Evolutionary conservation across 441 rosid genomes (phyloP), one percentile per base, ranked within the genome.

Genomic region (Codiaeum variegatum): DNA sequence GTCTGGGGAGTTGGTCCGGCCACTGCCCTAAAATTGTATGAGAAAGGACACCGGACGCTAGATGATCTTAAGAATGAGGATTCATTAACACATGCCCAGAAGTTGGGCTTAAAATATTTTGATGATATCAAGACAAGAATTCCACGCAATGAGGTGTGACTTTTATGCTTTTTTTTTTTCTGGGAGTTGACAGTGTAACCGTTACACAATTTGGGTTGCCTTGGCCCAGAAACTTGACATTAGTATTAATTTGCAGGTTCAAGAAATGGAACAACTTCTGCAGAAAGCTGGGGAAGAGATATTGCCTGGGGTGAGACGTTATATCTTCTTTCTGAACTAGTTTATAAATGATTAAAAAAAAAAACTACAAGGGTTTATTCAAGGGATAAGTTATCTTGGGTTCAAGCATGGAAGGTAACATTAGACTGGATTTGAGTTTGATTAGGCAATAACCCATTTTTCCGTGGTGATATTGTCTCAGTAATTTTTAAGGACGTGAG

Each of bases 1-100:
- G 91, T 94, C 67, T 91, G 99, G 99, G 99, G 99, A 65, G 82
- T 91, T 70, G 99, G 99, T 78, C 98, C 98, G 32, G 91, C 98
- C 68, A 94, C 98, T 72, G 96, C 98, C 58, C 85, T 88, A 71
- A 92, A 94, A 78, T 80, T 94, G 76, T 91, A 90, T 76, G 99
- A 94, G 78, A 92, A 92, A 85, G 98, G 99, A 51, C 82, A 88
- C 60, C 90, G 91, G 51, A 82, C 90, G 16, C 82, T 92, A 51
- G 93, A 90, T 69, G 97, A 92, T 77, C 87, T 95, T 82, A 83
- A 87, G 82, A 83, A 72, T n/a, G 98, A 92, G 64, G 89, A 83
- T 66, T 86, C 98, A 62, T 83, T 94, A 67, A 92, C 98, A 23
- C 81, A 88, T 79, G 70, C 96, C 28, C 98, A 94, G 81, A 87